These are phyloP conservation scores for Inga leiocalycina DNA, from an alignment of 306 rosid genomes.

Conservation along the genomic window DNA sequence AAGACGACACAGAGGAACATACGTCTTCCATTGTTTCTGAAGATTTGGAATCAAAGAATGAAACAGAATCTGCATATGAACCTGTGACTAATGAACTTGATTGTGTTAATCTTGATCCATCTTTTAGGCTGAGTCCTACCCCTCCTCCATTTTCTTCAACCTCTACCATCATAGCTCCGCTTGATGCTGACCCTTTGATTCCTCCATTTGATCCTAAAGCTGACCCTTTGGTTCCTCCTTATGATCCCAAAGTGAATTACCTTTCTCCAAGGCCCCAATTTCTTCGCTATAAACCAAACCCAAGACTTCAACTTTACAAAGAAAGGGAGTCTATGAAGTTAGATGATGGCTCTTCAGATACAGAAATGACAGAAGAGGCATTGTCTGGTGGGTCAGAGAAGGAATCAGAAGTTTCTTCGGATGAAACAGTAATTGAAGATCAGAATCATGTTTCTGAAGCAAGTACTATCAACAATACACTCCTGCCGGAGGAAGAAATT, in stretches of 20 bases:
- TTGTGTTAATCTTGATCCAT: conserved; percentile 65
- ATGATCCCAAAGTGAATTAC: conserved; percentile 83
- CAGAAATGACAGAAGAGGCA: conserved; percentile 60
- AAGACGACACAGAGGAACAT: conserved; percentile 30
- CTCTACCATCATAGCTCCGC: conserved; percentile 45
- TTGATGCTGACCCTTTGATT: conserved; percentile 62
- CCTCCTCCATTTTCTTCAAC: conserved; percentile 41
- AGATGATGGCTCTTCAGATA: conserved; percentile 66
- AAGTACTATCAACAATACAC: conserved; percentile 13
- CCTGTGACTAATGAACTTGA: conserved; percentile 48
- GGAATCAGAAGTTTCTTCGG: conserved; percentile 63
- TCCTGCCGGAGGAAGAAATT: conserved; percentile 36
- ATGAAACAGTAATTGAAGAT: conserved; percentile 40
- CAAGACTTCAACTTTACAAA: conserved; percentile 46
- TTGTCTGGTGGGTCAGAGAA: conserved; percentile 54
- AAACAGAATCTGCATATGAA: conserved; percentile 22
- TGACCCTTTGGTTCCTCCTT: conserved; percentile 67
- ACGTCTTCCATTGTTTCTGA: conserved; percentile 32
- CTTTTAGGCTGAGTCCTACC: conserved; percentile 74
- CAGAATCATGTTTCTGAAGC: conserved; percentile 42
- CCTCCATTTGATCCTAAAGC: conserved; percentile 82
- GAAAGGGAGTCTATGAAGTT: conserved; percentile 35
- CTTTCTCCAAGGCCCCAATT: conserved; percentile 89
- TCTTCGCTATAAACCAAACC: conserved; percentile 75
- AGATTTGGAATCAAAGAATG: conserved; percentile 29